Percentiles rank a stretch among this genome's conserved stretches.
These are phyloP conservation scores for Syzygium jambos DNA, from an alignment of 345 rosid species.

Conservation along the genomic window DNA sequence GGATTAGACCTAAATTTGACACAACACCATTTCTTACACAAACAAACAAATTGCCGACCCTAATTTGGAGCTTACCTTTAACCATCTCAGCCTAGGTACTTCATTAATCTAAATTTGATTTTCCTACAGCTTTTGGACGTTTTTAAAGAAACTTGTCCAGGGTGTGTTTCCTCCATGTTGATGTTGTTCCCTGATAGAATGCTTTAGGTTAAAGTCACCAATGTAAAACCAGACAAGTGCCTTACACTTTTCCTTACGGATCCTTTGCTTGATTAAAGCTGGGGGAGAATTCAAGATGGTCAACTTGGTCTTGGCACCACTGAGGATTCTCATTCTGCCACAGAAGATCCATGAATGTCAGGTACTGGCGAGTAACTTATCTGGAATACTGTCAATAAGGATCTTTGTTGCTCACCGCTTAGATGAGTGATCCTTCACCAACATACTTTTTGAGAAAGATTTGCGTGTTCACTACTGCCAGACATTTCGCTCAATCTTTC, in stretches of 20 bases:
- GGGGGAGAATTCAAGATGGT: slow-evolving; percentile 99
- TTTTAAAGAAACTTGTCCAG: neutral
- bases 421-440: neutral
- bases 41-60: neutral
- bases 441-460: neutral
- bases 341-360: slow-evolving; percentile 77
- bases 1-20: neutral
- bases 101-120: neutral
- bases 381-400: neutral
- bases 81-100: neutral
- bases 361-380: slow-evolving; percentile 22
- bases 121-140: neutral
- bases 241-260: neutral
- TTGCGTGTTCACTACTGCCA: neutral
- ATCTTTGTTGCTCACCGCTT: neutral
- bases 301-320: slow-evolving; percentile 93
- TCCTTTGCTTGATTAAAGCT: slow-evolving; percentile 34
- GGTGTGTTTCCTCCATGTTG: neutral
- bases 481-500: neutral
- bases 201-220: neutral
- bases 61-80: neutral
- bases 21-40: neutral
- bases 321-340: slow-evolving; percentile 84
- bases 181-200: neutral
- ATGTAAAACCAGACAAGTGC: neutral